Base-by-base conservation (phyloP, 768 basidiomycete species). In the Asterophora lycoperdoides region DNA sequence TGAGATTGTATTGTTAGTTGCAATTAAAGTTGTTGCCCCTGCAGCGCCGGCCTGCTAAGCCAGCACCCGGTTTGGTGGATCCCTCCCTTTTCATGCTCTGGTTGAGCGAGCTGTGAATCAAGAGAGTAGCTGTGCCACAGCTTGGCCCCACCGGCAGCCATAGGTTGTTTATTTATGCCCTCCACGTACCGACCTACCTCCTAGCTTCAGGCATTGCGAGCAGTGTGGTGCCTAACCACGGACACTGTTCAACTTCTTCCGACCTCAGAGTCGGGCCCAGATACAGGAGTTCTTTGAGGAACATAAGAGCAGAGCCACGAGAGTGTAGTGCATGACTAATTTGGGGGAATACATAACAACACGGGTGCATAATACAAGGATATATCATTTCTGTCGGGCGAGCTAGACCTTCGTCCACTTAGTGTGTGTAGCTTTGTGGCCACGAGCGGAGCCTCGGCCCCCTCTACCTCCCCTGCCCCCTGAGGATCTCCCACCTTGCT, bases 241-340 rank as follows among this genome's bases (percentile, higher is more conserved):
- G 48, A 41, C 48, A 35, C 48, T 1, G 7, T 39, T 42, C 32
- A 32, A 15, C 41, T 49, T 49, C 40, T 42, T 34, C 48, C 41
- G 41, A 17, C 23, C 41, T 39, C 41, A 49, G 11, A 41, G 26
- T 29, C 41, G 6, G 23, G 23, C 23, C 23, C 23, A 23, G 23
- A 23, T 6, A n/a, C n/a, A n/a, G n/a, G n/a, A n/a, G n/a, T n/a
- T n/a, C n/a, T n/a, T n/a, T n/a, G n/a, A n/a, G n/a, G n/a, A n/a
- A n/a, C n/a, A n/a, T n/a, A n/a, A n/a, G n/a, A n/a, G n/a, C n/a
- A n/a, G n/a, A n/a, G n/a, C n/a, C n/a, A n/a, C n/a, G n/a, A n/a
- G n/a, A n/a, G n/a, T n/a, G n/a, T n/a, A n/a, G n/a, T n/a, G n/a
- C n/a, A n/a, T n/a, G n/a, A n/a, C n/a, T n/a, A n/a, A n/a, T n/a